Percentiles rank a stretch among this genome's conserved stretches.
Conservation (phyloP, 2,329 filamentous ascomycete genomes). For the Ophidiomyces ophidiicola region DNA sequence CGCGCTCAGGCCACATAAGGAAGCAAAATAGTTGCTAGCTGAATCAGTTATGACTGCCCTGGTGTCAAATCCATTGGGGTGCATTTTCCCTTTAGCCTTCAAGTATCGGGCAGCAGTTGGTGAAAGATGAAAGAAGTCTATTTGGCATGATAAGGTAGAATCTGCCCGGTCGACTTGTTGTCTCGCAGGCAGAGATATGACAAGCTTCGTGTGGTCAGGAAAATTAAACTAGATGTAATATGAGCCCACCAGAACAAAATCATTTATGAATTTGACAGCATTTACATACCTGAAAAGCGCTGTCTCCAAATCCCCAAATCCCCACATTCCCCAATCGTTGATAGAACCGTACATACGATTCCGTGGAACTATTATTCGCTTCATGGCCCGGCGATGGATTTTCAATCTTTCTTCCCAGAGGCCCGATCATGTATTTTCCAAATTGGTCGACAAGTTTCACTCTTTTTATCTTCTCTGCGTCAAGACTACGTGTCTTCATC, state of each 20-base stretch:
- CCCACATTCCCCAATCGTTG: slow-evolving; percentile 41
- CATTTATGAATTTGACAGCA: background rate
- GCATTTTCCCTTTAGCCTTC: slow-evolving; percentile 31
- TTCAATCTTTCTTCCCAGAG: slow-evolving; percentile 32
- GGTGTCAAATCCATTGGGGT: slow-evolving; percentile 34
- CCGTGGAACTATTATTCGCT: slow-evolving; percentile 15
- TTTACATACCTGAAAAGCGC: slow-evolving; percentile 34
- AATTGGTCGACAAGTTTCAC: slow-evolving; percentile 40
- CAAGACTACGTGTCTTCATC: slow-evolving; percentile 21
- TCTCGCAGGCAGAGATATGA: slow-evolving; percentile 33
- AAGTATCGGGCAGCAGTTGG: slow-evolving; percentile 35
- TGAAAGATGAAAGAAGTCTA: slow-evolving; percentile 40
- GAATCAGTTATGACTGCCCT: slow-evolving; percentile 32
- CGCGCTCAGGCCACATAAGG: slow-evolving; percentile 26
- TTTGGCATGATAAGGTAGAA: slow-evolving; percentile 21
- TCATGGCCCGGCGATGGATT: slow-evolving; percentile 25
- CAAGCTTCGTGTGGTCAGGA: slow-evolving; percentile 41
- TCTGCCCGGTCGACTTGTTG: slow-evolving; percentile 13
- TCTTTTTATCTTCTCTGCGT: slow-evolving; percentile 38
- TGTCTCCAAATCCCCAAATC: slow-evolving; percentile 41
- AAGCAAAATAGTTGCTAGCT: slow-evolving; percentile 30
- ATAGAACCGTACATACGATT: slow-evolving; percentile 39
- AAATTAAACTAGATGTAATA: slow-evolving; percentile 35
- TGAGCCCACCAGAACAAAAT: background rate
- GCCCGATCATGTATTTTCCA: slow-evolving; percentile 42